Conservation (phyloP, 2,329 filamentous ascomycete species). For the Pestalotiopsis sp. region DNA sequence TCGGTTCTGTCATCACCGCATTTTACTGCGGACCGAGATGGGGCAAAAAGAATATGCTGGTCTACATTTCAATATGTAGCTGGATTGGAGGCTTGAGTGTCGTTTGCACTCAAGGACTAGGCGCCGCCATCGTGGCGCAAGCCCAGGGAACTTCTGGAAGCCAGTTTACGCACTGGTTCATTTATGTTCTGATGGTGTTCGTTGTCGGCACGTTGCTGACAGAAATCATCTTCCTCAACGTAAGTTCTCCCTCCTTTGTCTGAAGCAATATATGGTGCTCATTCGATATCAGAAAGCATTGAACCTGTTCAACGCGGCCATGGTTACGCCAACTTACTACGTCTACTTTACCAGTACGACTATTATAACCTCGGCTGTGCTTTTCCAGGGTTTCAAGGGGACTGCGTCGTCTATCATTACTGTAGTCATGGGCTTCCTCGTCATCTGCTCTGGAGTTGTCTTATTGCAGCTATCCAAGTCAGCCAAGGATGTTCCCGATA, state of each 20-base stretch:
- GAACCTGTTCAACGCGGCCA: conserved; percentile 93
- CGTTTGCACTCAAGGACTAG: conserved; percentile 90
- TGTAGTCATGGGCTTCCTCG: conserved; percentile 89
- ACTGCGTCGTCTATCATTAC: conserved; percentile 79
- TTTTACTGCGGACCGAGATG: conserved; percentile 84
- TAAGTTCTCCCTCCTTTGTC: conserved; percentile 50
- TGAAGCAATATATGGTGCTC: conserved; percentile 27
- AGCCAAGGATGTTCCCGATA: conserved; percentile 93
- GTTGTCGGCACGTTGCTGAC: conserved; percentile 86
- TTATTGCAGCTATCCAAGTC: conserved; percentile 96
- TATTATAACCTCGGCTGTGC: conserved; percentile 88
- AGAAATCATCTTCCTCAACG: conserved; percentile 94
- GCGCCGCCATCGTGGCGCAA: conserved; percentile 88
- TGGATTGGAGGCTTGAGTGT: conserved; percentile 93
- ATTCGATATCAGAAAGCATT: conserved; percentile 82
- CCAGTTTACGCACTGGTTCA: conserved; percentile 97
- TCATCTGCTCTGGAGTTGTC: conserved; percentile 91
- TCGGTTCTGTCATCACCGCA: conserved; percentile 72
- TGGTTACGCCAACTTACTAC: conserved; percentile 98
- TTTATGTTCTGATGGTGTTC: conserved; percentile 90
- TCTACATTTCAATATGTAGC: conserved; percentile 96
- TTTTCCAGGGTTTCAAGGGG: conserved; percentile 94
- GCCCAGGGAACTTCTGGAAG: conserved; percentile 65
- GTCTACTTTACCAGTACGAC: conserved; percentile 97
- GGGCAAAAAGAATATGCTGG: conserved; percentile 96